phyloP scores from a whole-genome alignment of 2,329 filamentous ascomycete genomes.

The Microdochium bolleyi region DNA sequence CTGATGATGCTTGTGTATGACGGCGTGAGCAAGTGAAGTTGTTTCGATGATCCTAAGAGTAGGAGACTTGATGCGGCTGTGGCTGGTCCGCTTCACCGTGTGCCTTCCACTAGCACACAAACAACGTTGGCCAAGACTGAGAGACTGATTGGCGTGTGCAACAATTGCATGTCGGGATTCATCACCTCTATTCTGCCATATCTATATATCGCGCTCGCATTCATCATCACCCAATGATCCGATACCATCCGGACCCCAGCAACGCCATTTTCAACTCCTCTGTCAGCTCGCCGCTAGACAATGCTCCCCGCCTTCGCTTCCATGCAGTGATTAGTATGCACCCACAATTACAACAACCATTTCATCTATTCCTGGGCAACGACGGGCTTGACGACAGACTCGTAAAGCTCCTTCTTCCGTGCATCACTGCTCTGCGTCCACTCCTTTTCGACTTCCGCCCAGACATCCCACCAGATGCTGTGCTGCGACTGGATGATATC shows the following conservation, averaged over 20 bases:
- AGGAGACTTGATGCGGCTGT: too few species aligned
- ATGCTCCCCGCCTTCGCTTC: not conserved
- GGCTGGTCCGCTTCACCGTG: too few species aligned
- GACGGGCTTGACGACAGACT: constrained; percentile 20
- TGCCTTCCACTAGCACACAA: too few species aligned
- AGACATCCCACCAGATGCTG: constrained; percentile 23
- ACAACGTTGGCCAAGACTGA: too few species aligned
- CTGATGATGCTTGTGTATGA: not conserved
- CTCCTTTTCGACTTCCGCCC: constrained; percentile 15
- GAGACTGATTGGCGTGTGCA: too few species aligned
- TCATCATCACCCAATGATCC: constrained; percentile 26
- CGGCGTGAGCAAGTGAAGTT: too few species aligned
- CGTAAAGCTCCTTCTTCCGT: constrained; percentile 17
- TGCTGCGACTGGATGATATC: constrained; percentile 19
- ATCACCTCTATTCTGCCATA: not conserved
- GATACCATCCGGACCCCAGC: not conserved
- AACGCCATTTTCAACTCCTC: not conserved
- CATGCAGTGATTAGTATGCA: not conserved
- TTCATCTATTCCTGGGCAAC: constrained; percentile 19
- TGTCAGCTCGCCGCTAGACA: not conserved
- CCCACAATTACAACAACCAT: not conserved
- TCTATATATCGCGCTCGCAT: constrained; percentile 1
- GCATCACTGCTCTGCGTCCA: constrained; percentile 15
- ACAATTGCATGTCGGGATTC: too few species aligned
- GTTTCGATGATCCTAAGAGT: constrained; percentile 1